Conservation (phyloP, 2,329 filamentous ascomycete genomes). For the Sarocladium oryzae region DNA sequence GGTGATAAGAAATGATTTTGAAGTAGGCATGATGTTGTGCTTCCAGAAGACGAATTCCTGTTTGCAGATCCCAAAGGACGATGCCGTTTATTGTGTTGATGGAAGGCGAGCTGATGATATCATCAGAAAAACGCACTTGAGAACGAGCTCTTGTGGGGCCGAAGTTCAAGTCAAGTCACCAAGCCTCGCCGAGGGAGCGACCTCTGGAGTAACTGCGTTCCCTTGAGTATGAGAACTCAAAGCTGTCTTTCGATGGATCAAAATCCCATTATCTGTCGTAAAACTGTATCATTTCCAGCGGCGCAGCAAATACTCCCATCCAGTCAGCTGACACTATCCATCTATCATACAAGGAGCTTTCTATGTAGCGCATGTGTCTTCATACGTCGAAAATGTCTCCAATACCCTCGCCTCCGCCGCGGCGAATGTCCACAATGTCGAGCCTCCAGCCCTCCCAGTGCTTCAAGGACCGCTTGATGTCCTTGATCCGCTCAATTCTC, state of each 20-base stretch:
- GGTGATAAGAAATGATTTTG: conserved; percentile 18
- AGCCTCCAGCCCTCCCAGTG: conserved; percentile 63
- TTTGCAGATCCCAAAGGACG: too few species aligned
- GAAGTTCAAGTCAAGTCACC: too few species aligned
- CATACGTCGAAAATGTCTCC: conserved; percentile 61
- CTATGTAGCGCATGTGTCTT: not conserved
- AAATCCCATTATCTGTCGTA: not conserved
- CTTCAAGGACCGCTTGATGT: conserved; percentile 57
- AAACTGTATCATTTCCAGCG: not conserved
- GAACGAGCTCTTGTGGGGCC: too few species aligned
- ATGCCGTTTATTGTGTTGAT: not conserved
- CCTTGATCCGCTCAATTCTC: conserved; percentile 56
- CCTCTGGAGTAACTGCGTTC: too few species aligned
- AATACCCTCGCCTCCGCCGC: conserved; percentile 50
- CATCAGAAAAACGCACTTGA: too few species aligned
- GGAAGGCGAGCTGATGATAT: not conserved
- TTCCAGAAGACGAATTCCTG: not conserved
- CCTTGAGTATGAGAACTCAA: too few species aligned
- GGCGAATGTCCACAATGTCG: conserved; percentile 55
- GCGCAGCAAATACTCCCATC: not conserved
- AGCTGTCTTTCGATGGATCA: too few species aligned
- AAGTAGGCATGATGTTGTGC: not conserved
- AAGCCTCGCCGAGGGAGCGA: too few species aligned
- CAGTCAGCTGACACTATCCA: not conserved
- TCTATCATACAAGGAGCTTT: conserved; percentile 5